Evolutionary conservation across 805 yeast species (phyloP).

Genomic region (Maudiozyma turicensis): DNA sequence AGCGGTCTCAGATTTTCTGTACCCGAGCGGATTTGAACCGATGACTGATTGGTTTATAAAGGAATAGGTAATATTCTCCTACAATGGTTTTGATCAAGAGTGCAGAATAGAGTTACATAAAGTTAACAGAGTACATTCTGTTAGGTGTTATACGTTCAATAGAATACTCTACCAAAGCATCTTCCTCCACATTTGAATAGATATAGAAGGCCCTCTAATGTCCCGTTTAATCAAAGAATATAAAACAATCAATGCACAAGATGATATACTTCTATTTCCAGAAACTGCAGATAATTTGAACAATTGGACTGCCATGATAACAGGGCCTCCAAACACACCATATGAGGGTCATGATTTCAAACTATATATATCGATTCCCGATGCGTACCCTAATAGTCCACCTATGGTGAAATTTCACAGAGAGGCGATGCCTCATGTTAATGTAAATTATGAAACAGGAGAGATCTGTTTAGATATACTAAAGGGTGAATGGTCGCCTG

Average conservation of each 20-base stretch:
- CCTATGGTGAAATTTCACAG: conserved; percentile 42
- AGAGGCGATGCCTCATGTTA: conserved; percentile 38
- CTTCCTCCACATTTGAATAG: too few relatives aligned
- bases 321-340: conserved; percentile 44
- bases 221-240: conserved; percentile 17
- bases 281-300: conserved; percentile 34
- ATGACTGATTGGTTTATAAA: too few relatives aligned
- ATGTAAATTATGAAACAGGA: conserved; percentile 45
- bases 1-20: too few relatives aligned
- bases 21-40: too few relatives aligned
- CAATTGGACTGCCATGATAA: conserved; percentile 42
- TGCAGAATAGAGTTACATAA: too few relatives aligned
- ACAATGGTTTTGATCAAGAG: too few relatives aligned
- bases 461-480: conserved; percentile 64
- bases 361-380: conserved; percentile 37
- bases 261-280: conserved; percentile 37
- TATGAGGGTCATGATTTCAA: conserved; percentile 46
- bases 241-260: conserved; percentile 4
- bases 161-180: too few relatives aligned
- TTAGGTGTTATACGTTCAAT: too few relatives aligned
- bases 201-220: not conserved
- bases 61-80: too few relatives aligned
- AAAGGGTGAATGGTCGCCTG: conserved; percentile 57
- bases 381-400: conserved; percentile 48
- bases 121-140: too few relatives aligned